A percentile compares a stretch with the other conserved stretches of the same genome.
These are phyloP conservation scores for Orychophragmus violaceus DNA, from an alignment of 345 rosid genomes.

Conservation along the genomic window DNA sequence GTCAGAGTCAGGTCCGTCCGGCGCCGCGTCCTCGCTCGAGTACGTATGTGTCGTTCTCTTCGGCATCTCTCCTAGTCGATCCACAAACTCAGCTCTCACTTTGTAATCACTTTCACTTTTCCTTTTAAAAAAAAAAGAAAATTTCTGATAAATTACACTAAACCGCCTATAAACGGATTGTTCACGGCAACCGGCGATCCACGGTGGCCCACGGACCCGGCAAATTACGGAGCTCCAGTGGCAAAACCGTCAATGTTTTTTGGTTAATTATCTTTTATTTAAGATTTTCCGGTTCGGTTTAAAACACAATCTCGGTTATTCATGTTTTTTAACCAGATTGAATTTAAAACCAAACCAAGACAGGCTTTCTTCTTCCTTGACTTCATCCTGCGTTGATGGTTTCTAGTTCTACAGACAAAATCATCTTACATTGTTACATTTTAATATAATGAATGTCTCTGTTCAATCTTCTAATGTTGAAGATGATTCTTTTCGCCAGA, in stretches of 20 bases:
- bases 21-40: slow-evolving; percentile 99
- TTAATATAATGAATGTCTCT: background rate
- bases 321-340: background rate
- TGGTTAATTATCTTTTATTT: background rate
- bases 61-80: slow-evolving; percentile 54
- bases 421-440: slow-evolving; percentile 15
- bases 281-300: background rate
- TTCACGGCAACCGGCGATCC: too few species aligned
- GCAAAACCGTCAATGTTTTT: background rate
- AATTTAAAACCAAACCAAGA: background rate
- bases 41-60: slow-evolving; percentile 98
- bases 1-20: slow-evolving; percentile 93
- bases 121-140: too few species aligned
- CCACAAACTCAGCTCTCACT: background rate
- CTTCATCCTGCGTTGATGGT: slow-evolving; percentile 10
- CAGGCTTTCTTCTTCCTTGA: background rate
- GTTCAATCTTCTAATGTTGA: too few species aligned
- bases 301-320: background rate
- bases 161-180: too few species aligned
- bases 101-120: background rate
- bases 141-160: too few species aligned
- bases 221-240: background rate
- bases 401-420: slow-evolving; percentile 23
- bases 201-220: background rate
- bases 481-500: background rate